Percentiles rank a stretch among this genome's conserved stretches.
Evolutionary conservation across 495 filamentous ascomycete genomes (phyloP).

Genomic region (Xylaria nigripes): DNA sequence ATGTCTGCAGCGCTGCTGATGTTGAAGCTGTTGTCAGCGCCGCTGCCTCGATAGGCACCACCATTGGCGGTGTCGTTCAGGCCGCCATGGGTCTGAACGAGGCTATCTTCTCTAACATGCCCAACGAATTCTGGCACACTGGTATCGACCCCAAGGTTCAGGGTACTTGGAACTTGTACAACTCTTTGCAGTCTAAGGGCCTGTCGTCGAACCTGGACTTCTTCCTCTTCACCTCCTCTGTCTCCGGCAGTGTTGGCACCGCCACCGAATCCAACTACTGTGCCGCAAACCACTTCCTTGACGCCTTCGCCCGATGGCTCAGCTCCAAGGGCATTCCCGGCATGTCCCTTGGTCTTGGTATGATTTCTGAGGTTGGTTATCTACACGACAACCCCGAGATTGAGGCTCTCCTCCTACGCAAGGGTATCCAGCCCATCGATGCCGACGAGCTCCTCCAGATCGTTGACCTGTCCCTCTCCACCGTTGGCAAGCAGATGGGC

Average conservation of each 20-base stretch:
- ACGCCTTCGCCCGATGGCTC: slow-evolving; percentile 29
- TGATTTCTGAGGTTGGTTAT: slow-evolving; percentile 23
- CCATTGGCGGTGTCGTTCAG: slow-evolving; percentile 22
- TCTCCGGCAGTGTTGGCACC: slow-evolving; percentile 24
- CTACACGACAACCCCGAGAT: slow-evolving; percentile 27
- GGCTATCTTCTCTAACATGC: slow-evolving; percentile 34
- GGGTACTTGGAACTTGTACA: slow-evolving; percentile 30
- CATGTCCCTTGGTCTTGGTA: slow-evolving; percentile 15
- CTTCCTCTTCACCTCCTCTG: slow-evolving; percentile 34
- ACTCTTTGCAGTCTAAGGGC: slow-evolving; percentile 11
- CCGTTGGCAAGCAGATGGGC: not conserved
- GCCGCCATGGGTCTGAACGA: slow-evolving; percentile 39
- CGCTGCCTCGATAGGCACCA: not conserved
- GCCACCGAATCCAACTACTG: slow-evolving; percentile 33
- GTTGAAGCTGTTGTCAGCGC: not conserved
- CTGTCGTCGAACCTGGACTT: slow-evolving; percentile 13
- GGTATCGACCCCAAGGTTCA: slow-evolving; percentile 38
- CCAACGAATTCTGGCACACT: slow-evolving; percentile 26
- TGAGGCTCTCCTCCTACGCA: slow-evolving; percentile 17
- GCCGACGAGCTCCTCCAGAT: slow-evolving; percentile 32
- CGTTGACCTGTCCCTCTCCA: slow-evolving; percentile 19
- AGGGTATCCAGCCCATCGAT: slow-evolving; percentile 24
- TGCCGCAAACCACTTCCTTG: slow-evolving; percentile 30
- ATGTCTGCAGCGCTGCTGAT: slow-evolving; percentile 7
- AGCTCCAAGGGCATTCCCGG: slow-evolving; percentile 17